Evolutionary conservation across 1,139 yeast genomes (phyloP), one percentile per base, ranked within the genome.

Genomic region (Geotrichum bryndzae): DNA sequence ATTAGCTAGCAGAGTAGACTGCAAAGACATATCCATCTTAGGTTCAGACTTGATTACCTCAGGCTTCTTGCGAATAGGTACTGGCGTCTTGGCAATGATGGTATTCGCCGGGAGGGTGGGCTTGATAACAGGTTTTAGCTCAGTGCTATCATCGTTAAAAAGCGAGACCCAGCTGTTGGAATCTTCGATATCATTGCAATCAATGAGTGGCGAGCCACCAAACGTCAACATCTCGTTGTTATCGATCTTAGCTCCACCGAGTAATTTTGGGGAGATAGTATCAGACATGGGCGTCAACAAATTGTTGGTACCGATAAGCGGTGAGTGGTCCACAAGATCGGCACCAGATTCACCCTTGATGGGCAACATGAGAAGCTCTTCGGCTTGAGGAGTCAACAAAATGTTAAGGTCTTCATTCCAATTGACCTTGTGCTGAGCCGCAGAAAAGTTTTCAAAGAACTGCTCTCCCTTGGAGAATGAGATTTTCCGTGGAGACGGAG

Each of bases 171-270:
- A 74, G 53, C 67, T 64, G 61, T 68, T 66, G 58, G 68, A 61
- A 53, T 73, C 75, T 25, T 67, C 71, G 22, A 70, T 53, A 31
- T 73, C 76, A 45, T 66, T 65, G 57, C 68, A 74, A 51, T 70
- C 76, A 64, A 74, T 70, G 53, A 74, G 66, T 7, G 78, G 77
- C 35, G 76, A 69, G 63, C 70, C 70, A 23, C 69, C 76, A 56
- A 63, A 56, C 38, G 62, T 38, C 18, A 57, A 33, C 33, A 13
- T 38, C 8, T 33, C 38, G 41, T 56, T 38, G 50, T 64, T 53
- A 46, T 64, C 63, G 35, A 63, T 63, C 27, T 67, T 35, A n/a
- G 56, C 50, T 10, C 59, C 60, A 25, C 70, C 68, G 53, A 74
- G 67, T 57, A 73, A 76, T 57, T 68, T 68, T 51, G 77, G 77